phyloP scores from a whole-genome alignment of 2,329 filamentous ascomycete species.

The Aspergillus brunneoviolaceus region DNA sequence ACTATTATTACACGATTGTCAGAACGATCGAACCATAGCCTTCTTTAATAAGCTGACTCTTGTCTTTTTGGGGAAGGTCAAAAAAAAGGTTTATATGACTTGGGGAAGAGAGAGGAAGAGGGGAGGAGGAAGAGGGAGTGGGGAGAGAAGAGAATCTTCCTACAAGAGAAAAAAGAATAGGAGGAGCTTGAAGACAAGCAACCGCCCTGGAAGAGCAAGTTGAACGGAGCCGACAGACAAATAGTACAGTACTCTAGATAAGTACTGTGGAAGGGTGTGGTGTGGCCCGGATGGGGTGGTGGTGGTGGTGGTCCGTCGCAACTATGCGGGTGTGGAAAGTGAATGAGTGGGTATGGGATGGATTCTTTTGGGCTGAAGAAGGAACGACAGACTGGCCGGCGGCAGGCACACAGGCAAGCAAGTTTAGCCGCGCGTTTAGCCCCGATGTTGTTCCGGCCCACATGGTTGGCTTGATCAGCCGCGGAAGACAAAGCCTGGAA shows the following conservation, averaged over 20 bases:
- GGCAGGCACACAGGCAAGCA: conserved; percentile 6
- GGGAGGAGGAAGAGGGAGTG: not conserved
- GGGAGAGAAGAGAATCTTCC: conserved; percentile 3
- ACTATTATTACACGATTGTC: conserved; percentile 26
- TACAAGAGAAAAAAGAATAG: conserved; percentile 5
- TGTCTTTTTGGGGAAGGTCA: conserved; percentile 5
- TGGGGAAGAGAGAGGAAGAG: conserved; percentile 3
- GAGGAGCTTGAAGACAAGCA: not conserved
- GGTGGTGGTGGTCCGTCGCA: not conserved
- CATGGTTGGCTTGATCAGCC: conserved; percentile 17
- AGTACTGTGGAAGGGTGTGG: not conserved
- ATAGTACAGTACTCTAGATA: not conserved
- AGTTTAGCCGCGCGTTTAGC: conserved; percentile 19
- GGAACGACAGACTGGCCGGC: conserved; percentile 10
- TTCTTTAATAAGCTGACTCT: conserved; percentile 3
- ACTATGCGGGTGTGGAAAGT: not conserved
- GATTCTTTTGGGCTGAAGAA: conserved; percentile 20
- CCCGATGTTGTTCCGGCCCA: conserved; percentile 8
- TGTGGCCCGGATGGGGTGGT: not conserved
- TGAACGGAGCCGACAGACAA: not conserved
- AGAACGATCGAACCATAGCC: conserved; percentile 21
- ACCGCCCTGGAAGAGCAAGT: not conserved
- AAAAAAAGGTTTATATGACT: not conserved
- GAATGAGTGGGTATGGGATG: conserved; percentile 1
- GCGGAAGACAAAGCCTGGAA: conserved; percentile 10